phyloP scores from a whole-genome alignment of 1,139 yeast genomes.

The Scheffersomyces parashehatae region DNA sequence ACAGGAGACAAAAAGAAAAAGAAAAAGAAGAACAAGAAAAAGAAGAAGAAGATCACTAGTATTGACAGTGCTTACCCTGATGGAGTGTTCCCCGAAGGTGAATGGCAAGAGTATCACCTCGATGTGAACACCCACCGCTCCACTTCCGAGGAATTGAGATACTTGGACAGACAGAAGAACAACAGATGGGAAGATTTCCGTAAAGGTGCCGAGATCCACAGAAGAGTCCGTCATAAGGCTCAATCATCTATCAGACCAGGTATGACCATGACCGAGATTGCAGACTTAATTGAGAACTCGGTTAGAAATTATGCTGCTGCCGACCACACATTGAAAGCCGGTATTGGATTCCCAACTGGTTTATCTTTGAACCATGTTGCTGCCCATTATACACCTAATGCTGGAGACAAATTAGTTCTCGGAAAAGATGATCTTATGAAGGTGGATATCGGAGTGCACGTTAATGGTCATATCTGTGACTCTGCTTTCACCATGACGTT shows the following conservation, averaged over 20 bases:
- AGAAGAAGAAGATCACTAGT: conserved; percentile 50
- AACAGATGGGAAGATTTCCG: conserved; percentile 84
- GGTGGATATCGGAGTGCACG: conserved; percentile 96
- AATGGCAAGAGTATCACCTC: conserved; percentile 72
- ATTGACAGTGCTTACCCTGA: conserved; percentile 71
- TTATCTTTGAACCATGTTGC: conserved; percentile 91
- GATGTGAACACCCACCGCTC: conserved; percentile 76
- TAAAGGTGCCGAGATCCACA: conserved; percentile 93
- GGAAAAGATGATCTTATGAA: conserved; percentile 91
- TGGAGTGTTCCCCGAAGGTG: conserved; percentile 83
- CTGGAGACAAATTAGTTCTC: conserved; percentile 83
- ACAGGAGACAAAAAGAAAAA: conserved; percentile 41
- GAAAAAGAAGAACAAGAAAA: conserved; percentile 39
- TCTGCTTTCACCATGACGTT: conserved; percentile 94
- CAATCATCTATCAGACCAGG: conserved; percentile 81
- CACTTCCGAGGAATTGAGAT: conserved; percentile 84
- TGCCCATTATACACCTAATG: conserved; percentile 97
- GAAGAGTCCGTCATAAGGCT: conserved; percentile 84
- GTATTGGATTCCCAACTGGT: conserved; percentile 98
- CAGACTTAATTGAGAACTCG: conserved; percentile 84
- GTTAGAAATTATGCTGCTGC: conserved; percentile 72
- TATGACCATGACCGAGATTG: conserved; percentile 87
- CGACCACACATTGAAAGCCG: conserved; percentile 68
- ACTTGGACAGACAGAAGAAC: conserved; percentile 67
- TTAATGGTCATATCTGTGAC: conserved; percentile 93